Percentiles rank a stretch among this genome's conserved stretches.
These are phyloP conservation scores for Trichoderma oligosporum DNA, from an alignment of 2,329 filamentous ascomycete genomes.

Conservation along the genomic window DNA sequence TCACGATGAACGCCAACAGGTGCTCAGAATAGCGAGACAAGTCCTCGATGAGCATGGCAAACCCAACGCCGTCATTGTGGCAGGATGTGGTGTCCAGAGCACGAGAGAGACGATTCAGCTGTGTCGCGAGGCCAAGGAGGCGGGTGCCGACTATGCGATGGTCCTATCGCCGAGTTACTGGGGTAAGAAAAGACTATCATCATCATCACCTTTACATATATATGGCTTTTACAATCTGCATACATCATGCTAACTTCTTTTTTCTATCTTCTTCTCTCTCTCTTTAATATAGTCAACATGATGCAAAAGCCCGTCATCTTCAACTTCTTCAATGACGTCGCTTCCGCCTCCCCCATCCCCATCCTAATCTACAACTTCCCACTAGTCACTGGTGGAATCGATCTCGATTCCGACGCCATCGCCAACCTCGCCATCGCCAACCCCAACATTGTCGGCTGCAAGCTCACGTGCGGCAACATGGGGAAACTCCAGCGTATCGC, in stretches of 20 bases:
- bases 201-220: too few relatives aligned
- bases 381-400: constrained; percentile 56
- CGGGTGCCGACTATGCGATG: constrained; percentile 72
- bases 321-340: constrained; percentile 56
- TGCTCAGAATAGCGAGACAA: constrained; percentile 57
- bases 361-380: constrained; percentile 66
- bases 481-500: constrained; percentile 55
- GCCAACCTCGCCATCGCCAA: constrained; percentile 47
- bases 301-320: constrained; percentile 18
- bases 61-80: constrained; percentile 50
- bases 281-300: constrained; percentile 28
- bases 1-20: constrained; percentile 63
- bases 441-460: constrained; percentile 60
- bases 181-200: too few relatives aligned
- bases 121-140: constrained; percentile 64
- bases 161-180: constrained; percentile 78
- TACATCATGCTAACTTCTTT: too few relatives aligned
- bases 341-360: constrained; percentile 56
- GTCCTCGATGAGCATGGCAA: constrained; percentile 14
- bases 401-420: constrained; percentile 58
- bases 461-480: constrained; percentile 63
- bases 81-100: constrained; percentile 71
- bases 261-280: too few relatives aligned
- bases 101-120: constrained; percentile 69
- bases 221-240: too few relatives aligned